Percentiles rank a stretch among this genome's conserved stretches.
These are phyloP conservation scores for Tricholoma bakamatsutake DNA, from an alignment of 768 basidiomycete genomes.

Conservation along the genomic window DNA sequence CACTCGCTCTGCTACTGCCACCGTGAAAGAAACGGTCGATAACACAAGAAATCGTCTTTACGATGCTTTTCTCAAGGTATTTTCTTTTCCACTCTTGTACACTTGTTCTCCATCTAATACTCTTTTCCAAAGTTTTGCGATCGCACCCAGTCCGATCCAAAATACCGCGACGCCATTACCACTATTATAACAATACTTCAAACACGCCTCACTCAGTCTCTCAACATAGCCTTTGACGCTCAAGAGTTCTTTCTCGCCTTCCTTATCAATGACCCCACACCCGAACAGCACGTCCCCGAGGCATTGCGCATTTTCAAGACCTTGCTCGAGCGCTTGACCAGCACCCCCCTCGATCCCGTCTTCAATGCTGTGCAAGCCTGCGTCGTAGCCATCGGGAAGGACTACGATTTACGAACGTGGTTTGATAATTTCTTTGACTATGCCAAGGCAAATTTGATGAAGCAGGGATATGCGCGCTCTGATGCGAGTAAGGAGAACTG, in stretches of 20 bases:
- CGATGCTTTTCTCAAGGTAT: conserved; percentile 49
- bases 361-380: conserved; percentile 35
- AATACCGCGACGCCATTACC: conserved; percentile 51
- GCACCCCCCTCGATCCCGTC: conserved; percentile 46
- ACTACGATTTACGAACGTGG: conserved; percentile 48
- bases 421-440: conserved; percentile 48
- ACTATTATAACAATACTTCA: conserved; percentile 52
- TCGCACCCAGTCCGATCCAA: conserved; percentile 54
- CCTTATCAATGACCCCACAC: conserved; percentile 57
- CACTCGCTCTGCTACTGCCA: conserved; percentile 36
- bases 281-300: conserved; percentile 53
- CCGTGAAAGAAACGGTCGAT: conserved; percentile 38
- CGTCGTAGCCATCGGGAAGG: conserved; percentile 44
- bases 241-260: conserved; percentile 32
- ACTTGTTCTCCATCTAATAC: neutral
- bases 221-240: conserved; percentile 38
- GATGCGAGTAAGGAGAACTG: conserved; percentile 39
- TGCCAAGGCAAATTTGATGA: conserved; percentile 39
- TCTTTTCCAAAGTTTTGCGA: conserved; percentile 46
- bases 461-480: conserved; percentile 46
- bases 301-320: conserved; percentile 45
- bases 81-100: conserved; percentile 1
- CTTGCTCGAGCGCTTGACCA: conserved; percentile 47
- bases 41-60: conserved; percentile 37
- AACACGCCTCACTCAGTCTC: conserved; percentile 53